Evolutionary conservation across 2,329 filamentous ascomycete species (phyloP), one percentile per base, ranked within the genome.

Genomic region (Aspergillus quadricinctus): DNA sequence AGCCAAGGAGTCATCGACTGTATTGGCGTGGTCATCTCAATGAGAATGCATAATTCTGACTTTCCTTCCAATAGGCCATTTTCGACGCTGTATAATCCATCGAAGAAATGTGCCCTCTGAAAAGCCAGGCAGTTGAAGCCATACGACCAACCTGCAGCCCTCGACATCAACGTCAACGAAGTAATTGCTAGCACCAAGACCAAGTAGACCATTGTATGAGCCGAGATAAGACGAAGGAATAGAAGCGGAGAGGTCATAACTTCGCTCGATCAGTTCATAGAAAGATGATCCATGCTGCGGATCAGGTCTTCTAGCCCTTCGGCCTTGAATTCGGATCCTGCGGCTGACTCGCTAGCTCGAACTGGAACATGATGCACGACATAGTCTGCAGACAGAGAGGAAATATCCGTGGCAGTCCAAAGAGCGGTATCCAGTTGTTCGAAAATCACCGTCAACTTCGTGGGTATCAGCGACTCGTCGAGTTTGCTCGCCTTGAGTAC

Each of bases 311-410:
- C 55, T 25, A 61, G 45, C 3, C 57, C 53, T 10, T 53, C 50
- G 11, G 55, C 55, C 23, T 43, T 49, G 23, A 50, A 50, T 10
- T 29, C n/a, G 1, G 52, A 48, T 8, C 52, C 48, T 14, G 25
- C 17, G 4, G 23, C 40, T 4, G 50, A 8, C 21, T 49, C 37
- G 4, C 35, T 45, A 25, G 28, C 8, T 8, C 8, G 21, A 5
- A 28, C 45, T 4, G 56, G 52, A 17, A 63, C 54, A 50, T 63
- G 55, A 21, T 63, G 54, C 19, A 66, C 62, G 8, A 66, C 51
- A 31, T 65, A 66, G 49, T 65, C 64, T 3, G 64, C 63, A 9
- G 63, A 55, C 27, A 66, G 54, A 7, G 61, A 61, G 4, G 53
- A 55, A 4, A 62, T 43, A 50, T 66, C 64, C 3, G 49, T 58